A percentile compares a stretch with the other conserved stretches of the same genome.
These are phyloP conservation scores for Bonia amplexicaulis DNA, from an alignment of 176 grass and related monocot genomes.

Conservation along the genomic window DNA sequence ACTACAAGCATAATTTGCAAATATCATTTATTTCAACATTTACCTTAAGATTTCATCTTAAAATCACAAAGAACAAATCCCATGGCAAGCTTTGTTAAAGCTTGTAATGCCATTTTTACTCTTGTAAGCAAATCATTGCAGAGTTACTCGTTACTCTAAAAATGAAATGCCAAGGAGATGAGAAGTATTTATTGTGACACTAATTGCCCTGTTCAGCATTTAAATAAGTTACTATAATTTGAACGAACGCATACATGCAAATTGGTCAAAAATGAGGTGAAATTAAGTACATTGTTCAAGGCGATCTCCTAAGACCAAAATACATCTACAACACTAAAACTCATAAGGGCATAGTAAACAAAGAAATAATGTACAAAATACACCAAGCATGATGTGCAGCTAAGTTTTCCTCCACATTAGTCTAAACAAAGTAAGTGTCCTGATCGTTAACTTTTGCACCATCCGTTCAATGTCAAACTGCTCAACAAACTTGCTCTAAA, in stretches of 20 bases:
- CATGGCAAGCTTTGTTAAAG: background rate
- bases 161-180: background rate
- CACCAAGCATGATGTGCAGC: background rate
- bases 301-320: background rate
- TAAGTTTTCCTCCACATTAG: background rate
- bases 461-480: background rate
- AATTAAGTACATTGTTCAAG: background rate
- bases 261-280: background rate
- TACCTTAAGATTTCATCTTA: background rate
- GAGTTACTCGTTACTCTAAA: background rate
- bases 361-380: background rate
- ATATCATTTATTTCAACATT: background rate
- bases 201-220: background rate
- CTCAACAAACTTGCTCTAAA: background rate
- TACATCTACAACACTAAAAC: background rate
- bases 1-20: background rate
- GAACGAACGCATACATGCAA: background rate
- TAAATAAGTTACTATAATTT: background rate
- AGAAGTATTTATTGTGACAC: background rate
- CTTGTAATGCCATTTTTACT: background rate
- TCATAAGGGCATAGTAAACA: background rate
- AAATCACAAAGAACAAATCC: slow-evolving; percentile 16
- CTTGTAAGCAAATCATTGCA: background rate
- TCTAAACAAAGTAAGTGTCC: background rate
- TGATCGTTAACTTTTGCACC: background rate